Evolutionary conservation across 257 asterid genomes (phyloP), one percentile per base, ranked within the genome.

Genomic region (Hygrophila difformis): DNA sequence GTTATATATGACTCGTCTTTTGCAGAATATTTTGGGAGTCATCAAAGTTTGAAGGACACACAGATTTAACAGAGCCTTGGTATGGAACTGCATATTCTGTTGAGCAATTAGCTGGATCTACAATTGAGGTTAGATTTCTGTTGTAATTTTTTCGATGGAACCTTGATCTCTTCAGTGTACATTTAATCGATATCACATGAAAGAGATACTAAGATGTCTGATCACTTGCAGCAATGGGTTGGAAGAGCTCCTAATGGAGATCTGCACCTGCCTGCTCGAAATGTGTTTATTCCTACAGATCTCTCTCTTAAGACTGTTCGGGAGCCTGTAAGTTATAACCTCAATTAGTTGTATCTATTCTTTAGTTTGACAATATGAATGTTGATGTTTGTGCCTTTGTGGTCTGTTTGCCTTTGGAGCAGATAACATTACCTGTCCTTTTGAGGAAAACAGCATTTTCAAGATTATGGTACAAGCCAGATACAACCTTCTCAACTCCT

Each of bases 11-110:
- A 36, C 54, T 17, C 67, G 19, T 55, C 44, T 56, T 45, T 23
- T 51, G 39, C 88, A 91, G 99, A 72, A 75, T 91, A 43, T 86
- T 91, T 67, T 86, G 96, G 96, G 96, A 82, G 73, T 86, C 96
- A 9, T 71, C 94, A 6, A 82, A 76, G 64, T 86, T 91, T 66
- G 84, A 82, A 70, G 96, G 89, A 33, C 67, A 62, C 36, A 62
- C 87, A 2, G 62, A 70, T 65, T 60, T 48, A 61, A 60, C 59
- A 17, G 99, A 91, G 67, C 96, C 96, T 46, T 86, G 99, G 96
- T 91, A 91, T 69, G 94, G 96, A 66, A 91, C 99, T 16, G 75
- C 82, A 44, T 86, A 71, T 71, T 72, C 87, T 56, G 43, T 74
- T 17, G 96, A 82, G 64, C 70, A 66, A 61, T 58, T 86, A 48